Evolutionary conservation across 2,329 filamentous ascomycete genomes (phyloP).

Genomic region (Berkeleyomyces basicola): DNA sequence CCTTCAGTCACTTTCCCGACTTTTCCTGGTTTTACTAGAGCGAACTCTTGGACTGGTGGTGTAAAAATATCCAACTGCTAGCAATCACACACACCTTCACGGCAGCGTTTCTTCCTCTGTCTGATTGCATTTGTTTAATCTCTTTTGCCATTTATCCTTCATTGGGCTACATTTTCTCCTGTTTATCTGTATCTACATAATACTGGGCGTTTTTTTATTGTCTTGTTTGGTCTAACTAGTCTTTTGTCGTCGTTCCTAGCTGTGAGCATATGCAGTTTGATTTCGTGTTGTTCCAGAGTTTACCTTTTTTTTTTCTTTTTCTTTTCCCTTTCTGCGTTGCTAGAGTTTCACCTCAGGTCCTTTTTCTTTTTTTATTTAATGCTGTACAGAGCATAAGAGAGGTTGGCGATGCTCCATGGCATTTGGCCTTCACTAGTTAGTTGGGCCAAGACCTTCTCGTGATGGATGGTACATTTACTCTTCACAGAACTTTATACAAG

Average conservation of each 20-base stretch:
- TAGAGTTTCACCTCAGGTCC: background rate
- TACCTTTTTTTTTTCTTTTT: background rate
- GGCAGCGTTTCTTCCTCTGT: background rate
- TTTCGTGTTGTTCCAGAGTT: background rate
- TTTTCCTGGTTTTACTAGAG: background rate
- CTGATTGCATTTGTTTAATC: background rate
- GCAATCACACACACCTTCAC: too few species aligned
- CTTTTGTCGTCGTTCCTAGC: background rate
- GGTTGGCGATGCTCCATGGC: background rate
- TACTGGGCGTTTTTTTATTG: background rate
- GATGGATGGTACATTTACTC: background rate
- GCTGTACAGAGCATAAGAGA: background rate
- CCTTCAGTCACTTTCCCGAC: too few species aligned
- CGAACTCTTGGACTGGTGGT: too few species aligned
- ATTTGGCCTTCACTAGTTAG: background rate
- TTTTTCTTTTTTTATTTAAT: background rate
- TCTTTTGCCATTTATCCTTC: background rate
- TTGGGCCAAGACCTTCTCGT: background rate
- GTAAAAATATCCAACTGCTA: too few species aligned
- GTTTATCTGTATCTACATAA: background rate
- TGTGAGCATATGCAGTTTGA: background rate
- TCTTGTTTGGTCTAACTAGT: conserved; percentile 1
- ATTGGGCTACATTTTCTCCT: background rate
- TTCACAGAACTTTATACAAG: background rate
- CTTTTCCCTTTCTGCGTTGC: background rate